These are phyloP conservation scores for Telopea speciosissima DNA, from an alignment of 177 flowering plant species.

Conservation along the genomic window DNA sequence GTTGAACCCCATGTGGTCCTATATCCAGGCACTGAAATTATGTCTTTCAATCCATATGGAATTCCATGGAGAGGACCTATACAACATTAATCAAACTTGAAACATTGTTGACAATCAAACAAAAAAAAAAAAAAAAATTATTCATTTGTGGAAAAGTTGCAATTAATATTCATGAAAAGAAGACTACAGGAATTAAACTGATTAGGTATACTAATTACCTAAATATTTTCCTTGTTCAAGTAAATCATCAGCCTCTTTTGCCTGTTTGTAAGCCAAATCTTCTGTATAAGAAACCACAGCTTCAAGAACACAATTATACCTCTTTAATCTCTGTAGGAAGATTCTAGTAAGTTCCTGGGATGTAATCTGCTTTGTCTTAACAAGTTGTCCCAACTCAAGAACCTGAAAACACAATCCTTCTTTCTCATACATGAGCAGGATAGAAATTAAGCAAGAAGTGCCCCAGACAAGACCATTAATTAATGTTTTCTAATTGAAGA, in stretches of 20 bases:
- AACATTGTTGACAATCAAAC: background rate
- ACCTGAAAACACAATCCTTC: constrained; percentile 30
- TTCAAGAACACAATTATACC: constrained; percentile 70
- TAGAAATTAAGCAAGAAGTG: background rate
- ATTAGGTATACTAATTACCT: constrained; percentile 33
- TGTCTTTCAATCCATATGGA: constrained; percentile 93
- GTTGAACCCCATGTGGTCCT: constrained; percentile 93
- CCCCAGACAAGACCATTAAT: too few relatives aligned
- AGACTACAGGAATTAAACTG: background rate
- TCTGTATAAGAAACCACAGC: constrained; percentile 73
- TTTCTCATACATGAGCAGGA: background rate
- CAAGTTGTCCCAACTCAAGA: constrained; percentile 69
- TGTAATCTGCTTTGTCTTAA: constrained; percentile 64
- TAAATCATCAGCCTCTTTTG: constrained; percentile 71
- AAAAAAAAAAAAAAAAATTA: too few relatives aligned
- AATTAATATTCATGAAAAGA: background rate
- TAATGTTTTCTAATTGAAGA: too few relatives aligned
- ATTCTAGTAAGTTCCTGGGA: constrained; percentile 67
- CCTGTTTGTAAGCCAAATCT: constrained; percentile 78
- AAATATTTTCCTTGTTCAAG: constrained; percentile 65
- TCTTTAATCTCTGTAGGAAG: constrained; percentile 64
- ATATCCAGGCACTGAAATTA: constrained; percentile 74
- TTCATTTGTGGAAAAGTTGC: too few relatives aligned
- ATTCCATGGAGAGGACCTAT: constrained; percentile 96
- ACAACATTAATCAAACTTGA: background rate